phyloP scores from a whole-genome alignment of 768 basidiomycete species.

The Serendipita sp. region DNA sequence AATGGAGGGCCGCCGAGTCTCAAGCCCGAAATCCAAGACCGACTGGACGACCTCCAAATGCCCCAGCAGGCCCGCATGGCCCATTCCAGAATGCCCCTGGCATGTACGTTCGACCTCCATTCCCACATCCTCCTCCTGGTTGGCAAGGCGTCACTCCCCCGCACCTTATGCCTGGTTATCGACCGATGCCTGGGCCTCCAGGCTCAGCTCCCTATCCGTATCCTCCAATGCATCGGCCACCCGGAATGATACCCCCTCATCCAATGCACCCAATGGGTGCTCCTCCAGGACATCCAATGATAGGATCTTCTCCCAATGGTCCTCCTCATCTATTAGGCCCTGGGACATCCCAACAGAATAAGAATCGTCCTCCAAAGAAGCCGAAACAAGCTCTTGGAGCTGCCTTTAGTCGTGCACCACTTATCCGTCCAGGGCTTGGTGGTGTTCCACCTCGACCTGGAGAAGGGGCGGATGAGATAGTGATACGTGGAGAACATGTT shows the following conservation, averaged over 20 bases:
- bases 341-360: not conserved
- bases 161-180: not conserved
- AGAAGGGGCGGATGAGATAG: not conserved
- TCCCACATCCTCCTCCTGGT: not conserved
- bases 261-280: not conserved
- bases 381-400: not conserved
- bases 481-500: not conserved
- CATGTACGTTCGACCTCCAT: not conserved
- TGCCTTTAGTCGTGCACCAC: not conserved
- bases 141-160: not conserved
- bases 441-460: not conserved
- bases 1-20: constrained; percentile 24
- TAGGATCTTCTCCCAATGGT: not conserved
- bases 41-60: not conserved
- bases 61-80: not conserved
- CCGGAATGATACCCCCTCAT: not conserved
- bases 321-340: not conserved
- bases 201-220: not conserved
- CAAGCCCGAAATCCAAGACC: not conserved
- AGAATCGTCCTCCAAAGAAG: not conserved
- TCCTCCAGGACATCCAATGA: not conserved
- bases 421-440: not conserved
- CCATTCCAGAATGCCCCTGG: not conserved
- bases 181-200: not conserved
- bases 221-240: not conserved